These are phyloP conservation scores for Camelina neglecta DNA, from an alignment of 345 rosid genomes.

Conservation along the genomic window DNA sequence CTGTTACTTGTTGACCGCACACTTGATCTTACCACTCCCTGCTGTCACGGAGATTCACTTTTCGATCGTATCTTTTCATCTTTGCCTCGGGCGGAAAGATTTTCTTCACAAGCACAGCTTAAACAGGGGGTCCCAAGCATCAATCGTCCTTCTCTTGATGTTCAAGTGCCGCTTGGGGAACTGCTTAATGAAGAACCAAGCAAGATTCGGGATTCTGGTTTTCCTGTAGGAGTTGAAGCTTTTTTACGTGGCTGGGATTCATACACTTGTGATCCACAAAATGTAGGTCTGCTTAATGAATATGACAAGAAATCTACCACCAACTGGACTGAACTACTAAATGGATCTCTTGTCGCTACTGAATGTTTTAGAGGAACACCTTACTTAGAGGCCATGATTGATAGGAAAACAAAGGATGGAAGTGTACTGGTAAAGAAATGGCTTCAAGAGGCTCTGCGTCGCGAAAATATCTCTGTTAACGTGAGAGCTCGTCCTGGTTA, in stretches of 20 bases:
- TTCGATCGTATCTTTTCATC: constrained; percentile 82
- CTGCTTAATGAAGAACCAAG: constrained; percentile 57
- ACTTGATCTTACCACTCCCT: constrained; percentile 92
- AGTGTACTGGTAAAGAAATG: constrained; percentile 83
- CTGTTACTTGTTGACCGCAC: constrained; percentile 89
- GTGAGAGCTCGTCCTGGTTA: constrained; percentile 74
- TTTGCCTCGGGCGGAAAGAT: constrained; percentile 74
- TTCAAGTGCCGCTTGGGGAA: constrained; percentile 76
- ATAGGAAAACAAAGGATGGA: constrained; percentile 87
- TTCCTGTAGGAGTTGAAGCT: constrained; percentile 64
- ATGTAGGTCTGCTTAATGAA: constrained; percentile 45
- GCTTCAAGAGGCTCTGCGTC: constrained; percentile 87
- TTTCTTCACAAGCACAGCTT: constrained; percentile 55
- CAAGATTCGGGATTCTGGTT: constrained; percentile 48
- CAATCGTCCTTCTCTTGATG: constrained; percentile 70
- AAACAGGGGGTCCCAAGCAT: constrained; percentile 55
- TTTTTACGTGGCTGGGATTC: constrained; percentile 79
- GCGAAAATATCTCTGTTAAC: constrained; percentile 59
- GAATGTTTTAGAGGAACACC: constrained; percentile 86
- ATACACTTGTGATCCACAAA: constrained; percentile 47
- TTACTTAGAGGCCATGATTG: constrained; percentile 81
- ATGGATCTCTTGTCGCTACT: constrained; percentile 73
- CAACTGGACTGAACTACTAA: constrained; percentile 50
- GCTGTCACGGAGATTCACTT: constrained; percentile 91
- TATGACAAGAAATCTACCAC: constrained; percentile 45